Base-by-base conservation (phyloP, 2,329 filamentous ascomycete genomes). In the Paramyrothecium roridum region DNA sequence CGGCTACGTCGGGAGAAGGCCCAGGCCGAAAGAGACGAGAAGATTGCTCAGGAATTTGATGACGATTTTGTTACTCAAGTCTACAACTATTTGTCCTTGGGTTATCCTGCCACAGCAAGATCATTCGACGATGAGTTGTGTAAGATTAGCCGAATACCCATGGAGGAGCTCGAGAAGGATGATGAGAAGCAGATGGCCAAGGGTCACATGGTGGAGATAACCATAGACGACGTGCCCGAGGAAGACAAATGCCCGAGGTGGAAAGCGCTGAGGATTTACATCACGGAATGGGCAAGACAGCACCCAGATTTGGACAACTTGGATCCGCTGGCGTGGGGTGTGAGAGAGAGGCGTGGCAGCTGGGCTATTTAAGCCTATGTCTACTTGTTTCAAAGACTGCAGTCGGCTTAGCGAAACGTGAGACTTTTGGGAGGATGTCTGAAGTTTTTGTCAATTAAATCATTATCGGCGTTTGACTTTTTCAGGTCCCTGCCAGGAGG, bases 1-100 rank as follows among this genome's bases (percentile, higher is more conserved):
- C 75, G 76, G 19, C 68, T 83, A 17, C 73, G 72, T 56, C 72
- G 75, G 55, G 80, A 82, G 60, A 81, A 81, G 66, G 76, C 70
- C 7, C 72, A 73, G 13, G 77, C 74, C 17, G 80, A 84, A 62
- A 71, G 73, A 2, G 75, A 83, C 59, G 80, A 81, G 52, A 79
- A 80, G 63, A 82, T 86, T 57, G 67, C 74, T 3, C 71, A 73
- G 52, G 92, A 96, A 70, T 96, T 95, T 65, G 80, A 87, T 57
- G 91, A 96, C 68, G 79, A 79, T 3, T 96, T 97, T 69, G 85
- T 97, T 54, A 96, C 93, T 0, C 93, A 98, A 72, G 93, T 98
- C 8, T 98, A 96, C 80, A 97, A 98, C 71, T 98, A 98, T 71
- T 80, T 98, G 17, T 96, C 91, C 0, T 81, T 98, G 6, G 93